A percentile compares a stretch with the other conserved stretches of the same genome.
These are phyloP conservation scores for Lunularia cruciata DNA, from an alignment of 225 moss, liverwort and hornwort species.

Conservation along the genomic window DNA sequence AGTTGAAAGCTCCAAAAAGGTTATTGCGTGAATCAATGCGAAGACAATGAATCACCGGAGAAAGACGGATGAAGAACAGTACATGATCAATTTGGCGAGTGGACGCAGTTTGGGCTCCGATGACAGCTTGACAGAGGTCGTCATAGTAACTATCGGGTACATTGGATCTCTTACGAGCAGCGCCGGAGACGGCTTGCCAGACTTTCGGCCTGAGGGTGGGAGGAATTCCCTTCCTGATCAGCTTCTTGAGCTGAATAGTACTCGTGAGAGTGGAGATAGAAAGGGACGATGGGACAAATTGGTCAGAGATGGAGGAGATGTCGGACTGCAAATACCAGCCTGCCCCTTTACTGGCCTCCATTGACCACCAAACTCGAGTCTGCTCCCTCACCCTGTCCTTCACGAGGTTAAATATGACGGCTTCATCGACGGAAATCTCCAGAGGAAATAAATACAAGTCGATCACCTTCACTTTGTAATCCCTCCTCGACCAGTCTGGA, in stretches of 20 bases:
- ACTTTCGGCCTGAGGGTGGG: slow-evolving; percentile 81
- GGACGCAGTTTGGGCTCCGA: slow-evolving; percentile 65
- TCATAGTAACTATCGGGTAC: slow-evolving; percentile 94
- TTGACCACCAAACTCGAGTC: slow-evolving; percentile 83
- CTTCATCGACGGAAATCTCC: slow-evolving; percentile 77
- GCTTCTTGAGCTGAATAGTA: slow-evolving; percentile 85
- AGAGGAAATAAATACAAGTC: slow-evolving; percentile 77
- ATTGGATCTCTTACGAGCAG: slow-evolving; percentile 70
- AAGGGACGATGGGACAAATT: slow-evolving; percentile 71
- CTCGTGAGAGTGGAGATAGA: slow-evolving; percentile 82
- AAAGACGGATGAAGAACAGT: no score
- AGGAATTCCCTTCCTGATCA: slow-evolving; percentile 87
- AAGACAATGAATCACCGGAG: no score
- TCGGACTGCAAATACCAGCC: slow-evolving; percentile 91
- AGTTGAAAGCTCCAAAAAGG: no score
- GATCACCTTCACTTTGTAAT: slow-evolving; percentile 71
- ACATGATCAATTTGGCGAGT: slow-evolving; percentile 95
- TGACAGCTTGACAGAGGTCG: slow-evolving; percentile 77
- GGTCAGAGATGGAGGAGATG: slow-evolving; percentile 68
- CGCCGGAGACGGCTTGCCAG: slow-evolving; percentile 87
- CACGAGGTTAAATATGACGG: slow-evolving; percentile 65
- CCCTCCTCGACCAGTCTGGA: slow-evolving; percentile 55
- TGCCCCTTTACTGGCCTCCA: slow-evolving; percentile 84
- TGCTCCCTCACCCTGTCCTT: slow-evolving; percentile 91
- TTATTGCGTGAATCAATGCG: no score